phyloP scores from a whole-genome alignment of 208 protist genomes.

The Trypanosoma avium region DNA sequence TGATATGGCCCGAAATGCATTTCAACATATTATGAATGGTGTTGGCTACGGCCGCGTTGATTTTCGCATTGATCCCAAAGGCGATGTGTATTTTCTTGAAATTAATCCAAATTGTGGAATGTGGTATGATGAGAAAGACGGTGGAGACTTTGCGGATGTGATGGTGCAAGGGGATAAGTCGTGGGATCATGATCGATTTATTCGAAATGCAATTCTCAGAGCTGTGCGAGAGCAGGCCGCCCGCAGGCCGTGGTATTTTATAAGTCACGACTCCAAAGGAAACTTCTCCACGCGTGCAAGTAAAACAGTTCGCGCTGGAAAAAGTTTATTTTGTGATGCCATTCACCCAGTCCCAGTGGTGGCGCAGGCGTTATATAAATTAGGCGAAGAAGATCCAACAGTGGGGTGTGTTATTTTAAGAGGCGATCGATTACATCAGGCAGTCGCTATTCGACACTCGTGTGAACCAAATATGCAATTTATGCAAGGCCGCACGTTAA shows the following conservation, averaged over 20 bases:
- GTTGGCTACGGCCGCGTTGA: conserved; percentile 86
- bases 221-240: conserved; percentile 64
- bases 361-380: conserved; percentile 73
- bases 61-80: conserved; percentile 82
- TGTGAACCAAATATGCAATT: conserved; percentile 90
- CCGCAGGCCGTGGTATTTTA: conserved; percentile 82
- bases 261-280: conserved; percentile 80
- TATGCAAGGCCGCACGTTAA: conserved; percentile 75
- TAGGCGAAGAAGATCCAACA: conserved; percentile 66
- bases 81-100: conserved; percentile 82
- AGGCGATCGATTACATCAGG: conserved; percentile 67
- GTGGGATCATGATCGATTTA: conserved; percentile 83
- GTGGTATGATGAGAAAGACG: conserved; percentile 83
- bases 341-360: conserved; percentile 72
- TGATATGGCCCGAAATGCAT: conserved; percentile 80
- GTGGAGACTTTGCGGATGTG: conserved; percentile 84
- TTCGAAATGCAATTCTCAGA: conserved; percentile 56
- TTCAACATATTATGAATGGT: conserved; percentile 82
- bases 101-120: conserved; percentile 92
- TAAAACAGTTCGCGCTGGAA: conserved; percentile 65
- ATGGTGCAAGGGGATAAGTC: conserved; percentile 77
- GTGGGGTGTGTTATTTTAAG: conserved; percentile 77
- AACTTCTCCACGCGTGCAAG: conserved; percentile 75
- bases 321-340: conserved; percentile 73
- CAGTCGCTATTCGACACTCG: conserved; percentile 85